Base-by-base conservation (phyloP, 805 yeast genomes). In the Tetrapisispora nanseiensis region DNA sequence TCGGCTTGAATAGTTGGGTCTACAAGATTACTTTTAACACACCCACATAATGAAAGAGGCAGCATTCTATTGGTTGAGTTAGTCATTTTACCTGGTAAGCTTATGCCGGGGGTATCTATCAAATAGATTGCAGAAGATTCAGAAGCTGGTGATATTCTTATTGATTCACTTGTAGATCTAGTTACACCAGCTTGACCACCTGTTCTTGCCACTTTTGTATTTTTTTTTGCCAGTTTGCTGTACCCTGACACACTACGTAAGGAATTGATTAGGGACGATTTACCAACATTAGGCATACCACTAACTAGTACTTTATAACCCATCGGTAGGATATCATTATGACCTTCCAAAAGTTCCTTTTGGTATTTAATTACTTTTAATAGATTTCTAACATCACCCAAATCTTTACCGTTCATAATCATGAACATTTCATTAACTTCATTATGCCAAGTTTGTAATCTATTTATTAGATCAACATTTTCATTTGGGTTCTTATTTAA, bases 211-310 rank as follows among this genome's bases (percentile, higher is more conserved):
- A 85, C 97, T 52, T 82, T 83, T 42, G 69, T 66, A 19, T 53
- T 57, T 16, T 54, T 57, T 38, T 55, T 43, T 9, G 32, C 45
- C 3, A 33, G 39, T 23, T 45, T 44, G 27, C 51, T 53, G 6
- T 55, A 45, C 1, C 61, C 55, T 38, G 56, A 62, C 2, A 72
- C 69, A 7, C 64, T 65, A 45, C 96, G 64, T 39, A 89, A 63
- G 0, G 81, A 69, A 55, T 92, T 92, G 22, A 89, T 81, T 37
- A 92, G 59, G 0, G 96, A 82, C 11, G 95, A 83, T 61, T 92
- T 92, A 0, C 98, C 98, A n/a, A 87, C 95, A 58, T 92, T 92
- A 1, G 98, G 98, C 92, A 92, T 84, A 0, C 98, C 98, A 6
- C 82, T 79, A 35, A 90, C 75, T 68, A 89, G 68, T 44, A 84